Base-by-base conservation (phyloP, 495 filamentous ascomycete species). In the Lophium mytilinum region DNA sequence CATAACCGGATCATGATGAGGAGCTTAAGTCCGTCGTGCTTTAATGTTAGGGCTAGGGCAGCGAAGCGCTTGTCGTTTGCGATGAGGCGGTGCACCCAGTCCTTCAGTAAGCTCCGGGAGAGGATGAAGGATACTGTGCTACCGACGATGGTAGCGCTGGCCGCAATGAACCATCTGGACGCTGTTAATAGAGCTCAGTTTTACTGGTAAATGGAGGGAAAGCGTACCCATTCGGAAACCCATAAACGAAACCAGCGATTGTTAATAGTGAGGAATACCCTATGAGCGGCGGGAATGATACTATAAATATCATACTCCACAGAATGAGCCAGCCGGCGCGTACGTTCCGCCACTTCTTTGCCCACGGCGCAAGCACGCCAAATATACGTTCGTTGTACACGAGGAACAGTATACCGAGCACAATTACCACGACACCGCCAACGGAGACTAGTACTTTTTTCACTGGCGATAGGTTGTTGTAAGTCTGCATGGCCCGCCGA, bases 1-100 rank as follows among this genome's bases (percentile, higher is more conserved):
- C 93, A 96, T 37, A 97, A 74, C 33, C 93, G 78, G 55, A 98
- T 95, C 88, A 96, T 95, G 62, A 86, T 83, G 34, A 98, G 76
- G 15, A 97, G 77, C 59, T 90, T 88, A 39, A 98, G 68, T 0
- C 93, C 94, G 67, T 98, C 93, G 63, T 89, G 84, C 41, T 85
- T 78, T 24, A 86, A 73, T 5, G 84, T 86, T 49, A 88, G 71
- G 7, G 83, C 72, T 30, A 89, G 72, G 12, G 86, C 86, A 1
- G 82, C 82, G 64, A 89, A 89, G 37, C 90, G 78, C 65, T 81
- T 85, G 72, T 98, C 93, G 40, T 79, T 78, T 42, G 87, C 86
- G 46, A 95, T 88, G 59, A 95, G 75, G 4, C 82, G 75, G 55
- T 89, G 78, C 33, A 96, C 91, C 59, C 90, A 90, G 14, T 71